Evolutionary conservation across 805 yeast genomes (phyloP), one percentile per base, ranked within the genome.

Genomic region (Zygosaccharomyces pseudorouxii): DNA sequence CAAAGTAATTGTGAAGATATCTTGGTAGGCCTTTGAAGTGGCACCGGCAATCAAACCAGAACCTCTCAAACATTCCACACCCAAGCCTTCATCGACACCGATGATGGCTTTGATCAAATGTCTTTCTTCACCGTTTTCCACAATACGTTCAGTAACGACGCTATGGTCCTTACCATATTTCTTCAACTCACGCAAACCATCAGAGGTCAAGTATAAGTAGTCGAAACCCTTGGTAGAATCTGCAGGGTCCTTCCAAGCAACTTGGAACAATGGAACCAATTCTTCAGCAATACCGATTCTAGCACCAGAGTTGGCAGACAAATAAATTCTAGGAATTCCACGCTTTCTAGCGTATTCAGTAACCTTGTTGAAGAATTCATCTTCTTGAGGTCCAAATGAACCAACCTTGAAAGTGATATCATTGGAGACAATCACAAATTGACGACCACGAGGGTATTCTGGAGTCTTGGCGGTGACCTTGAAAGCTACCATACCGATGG

Each of bases 41-140:
- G 96, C 96, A 71, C 99, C 99, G 19, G 99, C 99, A 73, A 93
- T 93, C 64, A 93, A 77, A 74, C 98, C 99, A 47, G 98, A 92
- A 35, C 99, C 99, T 72, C 84, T 83, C 71, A 93, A 81, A 79
- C 97, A 93, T 72, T 93, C 99, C 51, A 93, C 99, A 75, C 99
- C 99, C 53, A 95, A 75, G 45, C 98, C 98, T 57, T 93, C 96
- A 67, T 90, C 96, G 50, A 86, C 81, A 73, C 98, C 98, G 65
- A 93, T 79, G 59, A 93, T 82, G 36, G 95, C 80, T 52, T 80
- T 86, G 65, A 93, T 88, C 59, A 86, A 78, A 64, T 80, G 77
- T 64, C 97, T 82, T 50, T 79, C 84, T 66, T 87, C 86, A 51
- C 98, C 98, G 40, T 80, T 75, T 68, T 86, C 96, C 46, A 89